phyloP scores from a whole-genome alignment of 371 early-diverging fungal species.

The Circinella umbellata region DNA sequence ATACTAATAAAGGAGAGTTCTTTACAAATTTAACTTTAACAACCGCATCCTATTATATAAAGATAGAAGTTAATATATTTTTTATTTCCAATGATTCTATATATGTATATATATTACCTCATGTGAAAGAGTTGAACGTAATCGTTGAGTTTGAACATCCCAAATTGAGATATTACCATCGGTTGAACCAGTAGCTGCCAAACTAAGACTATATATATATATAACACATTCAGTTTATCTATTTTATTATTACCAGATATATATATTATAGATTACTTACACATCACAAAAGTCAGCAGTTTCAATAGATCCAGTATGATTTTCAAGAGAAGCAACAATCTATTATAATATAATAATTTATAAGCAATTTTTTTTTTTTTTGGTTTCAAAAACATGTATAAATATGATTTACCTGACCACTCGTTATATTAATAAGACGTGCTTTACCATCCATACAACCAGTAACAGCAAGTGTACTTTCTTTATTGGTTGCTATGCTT shows the following conservation, averaged over 20 bases:
- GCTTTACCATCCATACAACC: constrained; percentile 84
- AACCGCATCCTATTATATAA: constrained; percentile 75
- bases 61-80: not conserved
- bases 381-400: not conserved
- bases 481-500: constrained; percentile 73
- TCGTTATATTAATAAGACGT: constrained; percentile 74
- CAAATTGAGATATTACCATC: constrained; percentile 89
- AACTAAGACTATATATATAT: constrained; percentile 48
- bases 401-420: constrained; percentile 55
- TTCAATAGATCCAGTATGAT: constrained; percentile 81
- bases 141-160: constrained; percentile 80
- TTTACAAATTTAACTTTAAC: constrained; percentile 77
- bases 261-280: too few species aligned
- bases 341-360: constrained; percentile 15
- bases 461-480: constrained; percentile 79
- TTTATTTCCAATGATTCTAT: too few species aligned
- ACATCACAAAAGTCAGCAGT: constrained; percentile 73
- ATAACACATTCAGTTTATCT: too few species aligned
- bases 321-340: constrained; percentile 80
- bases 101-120: constrained; percentile 36
- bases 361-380: not conserved
- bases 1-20: constrained; percentile 66
- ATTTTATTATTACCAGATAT: too few species aligned
- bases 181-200: constrained; percentile 86
- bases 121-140: constrained; percentile 73